Conservation (phyloP, 768 basidiomycete species). For the Pleurotus pulmonarius region DNA sequence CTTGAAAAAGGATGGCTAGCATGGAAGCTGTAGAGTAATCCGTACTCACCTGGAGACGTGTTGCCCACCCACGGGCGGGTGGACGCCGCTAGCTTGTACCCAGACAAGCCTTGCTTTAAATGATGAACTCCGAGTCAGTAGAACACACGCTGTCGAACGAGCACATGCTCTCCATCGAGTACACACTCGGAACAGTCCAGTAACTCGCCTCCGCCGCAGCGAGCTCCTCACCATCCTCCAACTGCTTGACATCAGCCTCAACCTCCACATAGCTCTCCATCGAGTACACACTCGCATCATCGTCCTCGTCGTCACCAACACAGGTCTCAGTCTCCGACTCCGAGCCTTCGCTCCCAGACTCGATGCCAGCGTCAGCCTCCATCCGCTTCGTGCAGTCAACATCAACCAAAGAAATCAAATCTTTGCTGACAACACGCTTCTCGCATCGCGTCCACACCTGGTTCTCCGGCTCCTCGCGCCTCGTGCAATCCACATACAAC, state of each 20-base stretch:
- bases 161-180: slow-evolving; percentile 6
- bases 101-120: neutral
- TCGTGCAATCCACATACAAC: slow-evolving; percentile 1
- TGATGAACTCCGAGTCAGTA: slow-evolving; percentile 4
- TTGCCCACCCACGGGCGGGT: too few relatives aligned
- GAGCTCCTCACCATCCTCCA: neutral
- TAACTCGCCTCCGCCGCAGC: neutral
- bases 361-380: slow-evolving; percentile 7
- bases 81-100: neutral
- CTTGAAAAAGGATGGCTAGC: too few relatives aligned
- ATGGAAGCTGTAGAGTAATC: too few relatives aligned
- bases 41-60: too few relatives aligned
- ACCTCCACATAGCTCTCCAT: neutral
- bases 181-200: neutral
- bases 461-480: neutral
- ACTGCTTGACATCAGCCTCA: neutral
- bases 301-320: neutral
- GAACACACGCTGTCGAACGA: slow-evolving; percentile 1
- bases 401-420: neutral
- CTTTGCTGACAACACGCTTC: slow-evolving; percentile 4
- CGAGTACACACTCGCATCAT: neutral
- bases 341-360: neutral
- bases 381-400: neutral
- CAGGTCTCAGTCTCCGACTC: neutral
- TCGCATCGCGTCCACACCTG: neutral